Evolutionary conservation across 2,329 filamentous ascomycete genomes (phyloP), one percentile per base, ranked within the genome.

Genomic region (Aspergillus spinulosporus): DNA sequence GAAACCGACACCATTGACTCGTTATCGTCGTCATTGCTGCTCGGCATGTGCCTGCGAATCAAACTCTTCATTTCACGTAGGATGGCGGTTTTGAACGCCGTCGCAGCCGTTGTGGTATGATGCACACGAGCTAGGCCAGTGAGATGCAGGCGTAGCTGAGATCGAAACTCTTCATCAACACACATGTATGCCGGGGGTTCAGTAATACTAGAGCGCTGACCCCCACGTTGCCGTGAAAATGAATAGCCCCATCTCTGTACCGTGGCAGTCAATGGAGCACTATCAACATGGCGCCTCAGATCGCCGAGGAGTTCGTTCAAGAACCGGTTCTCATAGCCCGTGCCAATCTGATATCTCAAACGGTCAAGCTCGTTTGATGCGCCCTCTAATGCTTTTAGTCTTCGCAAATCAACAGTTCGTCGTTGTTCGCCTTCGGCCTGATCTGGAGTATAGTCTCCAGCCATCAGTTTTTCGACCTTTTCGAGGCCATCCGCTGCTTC

Each of bases 11-110:
- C 87, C 77, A 93, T 88, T 0, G 92, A 96, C 70, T 94, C 90
- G 59, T 88, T 90, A 69, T 99, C 94, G 63, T 97, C 93, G 58
- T 99, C 94, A 64, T 86, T 94, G 8, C 93, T 96, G 68, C 92
- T 96, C 0, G 94, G 94, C 39, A 99, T 80, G 28, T 93, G 89
- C 56, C 86, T 85, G 52, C 92, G 84, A 49, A 99, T 93, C 48
- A 97, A 79, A 34, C 84, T 86, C 65, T 93, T 89, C 70, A 97
- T 88, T 72, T 99, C 94, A 49, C 89, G 87, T 59, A 96, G 77
- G 9, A 96, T 85, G 0, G 89, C 83, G 40, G 96, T 92, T 62
- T 93, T 85, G 72, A 94, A 97, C 0, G 87, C 85, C 39, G 87
- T 83, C n/a, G 92, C 89, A 15, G 94, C 94, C 36, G 87, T 84